Base-by-base conservation (phyloP, 495 filamentous ascomycete species). In the Neurospora discreta region DNA sequence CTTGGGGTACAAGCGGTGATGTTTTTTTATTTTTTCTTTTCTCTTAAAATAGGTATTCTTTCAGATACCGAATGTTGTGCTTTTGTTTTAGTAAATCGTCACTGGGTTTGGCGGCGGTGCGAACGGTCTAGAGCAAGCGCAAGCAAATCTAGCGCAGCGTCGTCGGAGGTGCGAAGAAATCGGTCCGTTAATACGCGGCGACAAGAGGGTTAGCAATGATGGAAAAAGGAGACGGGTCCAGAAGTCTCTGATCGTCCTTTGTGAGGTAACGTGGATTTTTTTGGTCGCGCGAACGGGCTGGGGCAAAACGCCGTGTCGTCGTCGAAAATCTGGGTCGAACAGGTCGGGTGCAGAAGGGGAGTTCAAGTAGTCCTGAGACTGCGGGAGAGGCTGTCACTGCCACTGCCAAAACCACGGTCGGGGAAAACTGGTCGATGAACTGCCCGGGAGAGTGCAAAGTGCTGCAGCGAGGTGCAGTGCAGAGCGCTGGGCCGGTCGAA, bases 381-480 rank as follows among this genome's bases (percentile, higher is more conserved):
- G 72, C 44, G 70, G 58, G 46, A 39, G 70, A 33, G 68, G 69
- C 68, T 71, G 70, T 40, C 26, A 30, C 42, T 65, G 70, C 74
- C 60, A 74, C 76, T 76, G 75, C 71, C 30, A 44, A 44, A 58
- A 58, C 69, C 75, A 78, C 79, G 78, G 74, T 76, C 74, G 74
- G 75, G 74, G 73, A 75, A 74, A 74, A 69, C 60, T 42, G 69
- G 71, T 75, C 69, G 73, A 73, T 41, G 73, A 52, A 71, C 33
- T 65, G 52, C 52, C 52, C 52, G 52, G 52, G 52, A 65, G 52
- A 16, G 52, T 65, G 52, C 52, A 65, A 65, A 65, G 52, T 65
- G 72, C 69, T 73, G 71, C 73, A 65, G 52, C 23, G 36, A 52
- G 26, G 70, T 72, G 73, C 74, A 58, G 70, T 43, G 73, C 69